Evolutionary conservation across 2,329 filamentous ascomycete genomes (phyloP), one percentile per base, ranked within the genome.

Genomic region (Xylaria sp.): DNA sequence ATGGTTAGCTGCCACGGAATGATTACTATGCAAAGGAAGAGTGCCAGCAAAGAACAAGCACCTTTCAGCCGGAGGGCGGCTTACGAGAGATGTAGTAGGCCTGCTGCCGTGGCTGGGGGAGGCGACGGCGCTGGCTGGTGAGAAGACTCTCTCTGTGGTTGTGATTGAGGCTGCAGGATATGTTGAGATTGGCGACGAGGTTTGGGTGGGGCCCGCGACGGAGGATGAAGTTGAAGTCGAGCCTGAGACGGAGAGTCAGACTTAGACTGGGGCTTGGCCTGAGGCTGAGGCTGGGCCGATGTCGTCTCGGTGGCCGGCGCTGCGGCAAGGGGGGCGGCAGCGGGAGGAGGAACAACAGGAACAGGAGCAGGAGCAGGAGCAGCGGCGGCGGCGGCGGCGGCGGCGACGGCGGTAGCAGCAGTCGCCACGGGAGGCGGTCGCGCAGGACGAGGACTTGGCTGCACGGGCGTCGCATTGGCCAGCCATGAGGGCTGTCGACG

Each of bases 401-500:
- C 36, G 69, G 57, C 13, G 15, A 8, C 3, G 51, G 58, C 20
- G 62, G 64, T 55, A 43, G 60, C 51, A 68, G 49, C 12, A 61
- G 39, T 43, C 10, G 39, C 6, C 41, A 68, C 62, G 63, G 65
- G 66, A 57, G 60, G 67, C 52, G 70, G 71, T 56, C 64, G 71
- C 56, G 71, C 67, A 43, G 70, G 74, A 68, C 77, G 77, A 58
- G 77, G 77, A 23, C 76, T 73, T 52, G 78, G 78, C 70, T 75
- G 74, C 46, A 74, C 75, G 33, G 78, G 75, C 48, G 69, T 74
- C 61, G 74, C 75, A 70, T 74, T 77, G 66, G 72, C 63, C 60
- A 80, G 78, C 79, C 79, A 80, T 64, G 78, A 74, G 18, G 72
- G 78, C 57, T 78, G 80, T 66, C 76, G 79, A 57, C 78, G 76